Evolutionary conservation across 345 rosid species (phyloP), one percentile per base, ranked within the genome.

Genomic region (Rhodamnia rubescens): DNA sequence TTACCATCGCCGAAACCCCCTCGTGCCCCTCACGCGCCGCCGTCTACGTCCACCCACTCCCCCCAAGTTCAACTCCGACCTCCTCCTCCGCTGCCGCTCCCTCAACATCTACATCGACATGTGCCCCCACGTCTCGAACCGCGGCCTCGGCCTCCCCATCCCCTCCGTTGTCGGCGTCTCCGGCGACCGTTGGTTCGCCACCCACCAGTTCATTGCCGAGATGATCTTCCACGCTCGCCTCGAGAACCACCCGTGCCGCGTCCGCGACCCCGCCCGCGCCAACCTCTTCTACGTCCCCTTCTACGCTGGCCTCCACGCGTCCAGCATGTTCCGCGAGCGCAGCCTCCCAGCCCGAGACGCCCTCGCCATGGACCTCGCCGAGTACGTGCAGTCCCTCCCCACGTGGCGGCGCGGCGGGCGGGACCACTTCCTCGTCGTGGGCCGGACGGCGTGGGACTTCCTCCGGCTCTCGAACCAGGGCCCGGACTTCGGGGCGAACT

Each of bases 391-490:
- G 29, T 21, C 74, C 1, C 90, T 88, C 78, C 91, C 91, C 0
- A 58, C 86, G 92, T 93, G 93, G 94, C 86, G 87, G 69, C 32
- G 42, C 26, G 36, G 87, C 4, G 95, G 95, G 3, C 85, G 84
- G 83, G 93, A 93, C 55, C 95, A 93, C 83, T 91, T 93, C 64
- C 44, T 93, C 32, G 94, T 87, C 3, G 87, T 93, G 32, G 95
- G 94, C 81, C 88, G 95, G 85, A 93, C 93, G 51, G 90, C 93
- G 51, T 92, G 95, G 94, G 95, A 93, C 86, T 93, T 93, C 87
- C 88, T 90, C 92, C 89, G 95, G 78, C 27, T 81, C 64, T 47
- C 86, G 14, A 82, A 86, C 7, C 22, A 64, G 84, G 90, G 88
- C 83, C 84, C 88, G 9, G 93, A 92, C 74, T 93, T 89, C 6